phyloP scores from a whole-genome alignment of 148 eudicot genomes.

The Amaranthus palmeri region DNA sequence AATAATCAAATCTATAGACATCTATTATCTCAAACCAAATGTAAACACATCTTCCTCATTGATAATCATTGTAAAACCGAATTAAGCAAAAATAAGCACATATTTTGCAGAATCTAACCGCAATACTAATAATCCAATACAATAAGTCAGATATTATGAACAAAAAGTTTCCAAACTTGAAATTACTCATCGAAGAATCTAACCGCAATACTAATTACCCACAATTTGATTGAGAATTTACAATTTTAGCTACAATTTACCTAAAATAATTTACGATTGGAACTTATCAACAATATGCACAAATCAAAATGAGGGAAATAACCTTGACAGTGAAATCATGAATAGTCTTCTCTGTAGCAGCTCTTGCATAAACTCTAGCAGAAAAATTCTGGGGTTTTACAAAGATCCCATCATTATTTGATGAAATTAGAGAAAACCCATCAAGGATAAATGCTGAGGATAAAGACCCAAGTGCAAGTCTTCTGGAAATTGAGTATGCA shows the following conservation, averaged over 20 bases:
- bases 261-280: too few species aligned
- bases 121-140: not conserved
- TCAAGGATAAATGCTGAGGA: conserved; percentile 40
- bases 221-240: not conserved
- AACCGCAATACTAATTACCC: too few species aligned
- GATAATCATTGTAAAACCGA: not conserved
- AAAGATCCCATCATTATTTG: conserved; percentile 40
- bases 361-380: conserved; percentile 46
- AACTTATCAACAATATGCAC: too few species aligned
- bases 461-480: conserved; percentile 36
- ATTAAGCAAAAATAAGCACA: not conserved
- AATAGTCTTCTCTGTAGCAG: conserved; percentile 67
- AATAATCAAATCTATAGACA: too few species aligned
- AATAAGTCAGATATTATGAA: not conserved
- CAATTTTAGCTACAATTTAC: too few species aligned
- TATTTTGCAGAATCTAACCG: not conserved
- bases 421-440: conserved; percentile 42
- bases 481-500: conserved; percentile 27
- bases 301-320: not conserved
- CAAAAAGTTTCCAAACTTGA: not conserved
- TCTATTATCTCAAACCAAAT: too few species aligned
- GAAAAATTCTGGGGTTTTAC: conserved; percentile 32
- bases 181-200: not conserved
- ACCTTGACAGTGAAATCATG: conserved; percentile 90
- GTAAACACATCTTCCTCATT: too few species aligned